Conservation (phyloP, 306 rosid species). For the Acacia confusa region DNA sequence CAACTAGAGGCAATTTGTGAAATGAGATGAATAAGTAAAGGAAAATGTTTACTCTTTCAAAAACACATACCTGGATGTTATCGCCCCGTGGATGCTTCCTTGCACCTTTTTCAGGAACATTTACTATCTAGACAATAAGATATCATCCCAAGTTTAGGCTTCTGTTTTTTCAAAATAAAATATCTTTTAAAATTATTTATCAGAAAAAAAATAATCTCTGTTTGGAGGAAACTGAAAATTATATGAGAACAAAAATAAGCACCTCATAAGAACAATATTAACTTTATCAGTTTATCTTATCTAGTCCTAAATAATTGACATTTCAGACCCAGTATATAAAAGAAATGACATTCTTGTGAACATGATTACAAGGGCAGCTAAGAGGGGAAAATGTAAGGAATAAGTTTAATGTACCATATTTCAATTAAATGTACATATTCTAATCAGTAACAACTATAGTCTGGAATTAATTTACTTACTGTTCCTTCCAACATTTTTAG, state of each 20-base stretch:
- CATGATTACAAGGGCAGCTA: not conserved
- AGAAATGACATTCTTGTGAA: not conserved
- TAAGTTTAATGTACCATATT: not conserved
- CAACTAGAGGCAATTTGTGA: slow-evolving; percentile 9
- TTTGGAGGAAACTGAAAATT: not conserved
- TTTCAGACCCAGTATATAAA: not conserved
- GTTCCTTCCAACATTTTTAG: slow-evolving; percentile 99
- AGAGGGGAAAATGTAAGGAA: not conserved
- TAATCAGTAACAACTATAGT: slow-evolving; percentile 14
- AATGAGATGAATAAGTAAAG: not conserved
- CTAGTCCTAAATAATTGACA: slow-evolving; percentile 9
- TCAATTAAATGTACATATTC: slow-evolving; percentile 17
- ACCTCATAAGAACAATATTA: not conserved
- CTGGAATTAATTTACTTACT: slow-evolving; percentile 54
- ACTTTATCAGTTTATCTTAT: not conserved
- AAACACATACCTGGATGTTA: slow-evolving; percentile 78
- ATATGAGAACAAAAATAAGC: not conserved
- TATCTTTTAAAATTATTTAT: slow-evolving; percentile 16
- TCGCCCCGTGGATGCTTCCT: slow-evolving; percentile 96
- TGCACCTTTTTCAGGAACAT: slow-evolving; percentile 98
- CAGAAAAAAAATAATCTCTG: slow-evolving; percentile 10
- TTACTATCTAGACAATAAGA: slow-evolving; percentile 76
- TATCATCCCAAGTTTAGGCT: slow-evolving; percentile 38
- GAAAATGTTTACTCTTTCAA: slow-evolving; percentile 20
- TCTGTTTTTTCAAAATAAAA: slow-evolving; percentile 8